These are phyloP conservation scores for Eudorina sp. DNA, from an alignment of 139 green algal genomes.

Conservation along the genomic window DNA sequence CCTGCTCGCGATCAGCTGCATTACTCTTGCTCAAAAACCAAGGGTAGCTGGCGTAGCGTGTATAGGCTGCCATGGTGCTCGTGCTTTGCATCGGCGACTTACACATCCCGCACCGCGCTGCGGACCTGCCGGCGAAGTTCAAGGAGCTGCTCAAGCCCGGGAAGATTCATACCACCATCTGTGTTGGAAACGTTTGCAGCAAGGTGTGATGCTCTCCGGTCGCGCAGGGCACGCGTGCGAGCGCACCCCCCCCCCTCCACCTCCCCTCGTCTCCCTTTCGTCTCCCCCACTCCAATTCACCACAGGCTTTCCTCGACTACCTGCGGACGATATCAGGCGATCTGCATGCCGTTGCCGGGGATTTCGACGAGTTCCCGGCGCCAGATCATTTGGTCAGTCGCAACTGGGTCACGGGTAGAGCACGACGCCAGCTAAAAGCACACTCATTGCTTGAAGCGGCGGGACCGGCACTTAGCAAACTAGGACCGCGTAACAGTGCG, in stretches of 20 bases:
- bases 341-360: conserved; percentile 85
- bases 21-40: not conserved
- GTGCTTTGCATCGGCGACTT: conserved; percentile 94
- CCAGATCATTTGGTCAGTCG: conserved; percentile 78
- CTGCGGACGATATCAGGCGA: conserved; percentile 86
- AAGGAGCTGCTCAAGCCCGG: conserved; percentile 93
- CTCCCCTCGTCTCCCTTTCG: too few relatives aligned
- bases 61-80: conserved; percentile 85
- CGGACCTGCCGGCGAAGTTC: conserved; percentile 93
- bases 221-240: too few relatives aligned
- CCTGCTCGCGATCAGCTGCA: not conserved
- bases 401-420: too few relatives aligned
- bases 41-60: not conserved
- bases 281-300: not conserved
- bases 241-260: too few relatives aligned
- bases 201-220: conserved; percentile 63
- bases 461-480: too few relatives aligned
- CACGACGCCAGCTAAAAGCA: too few relatives aligned
- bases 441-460: too few relatives aligned
- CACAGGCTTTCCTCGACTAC: conserved; percentile 90
- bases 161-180: conserved; percentile 94
- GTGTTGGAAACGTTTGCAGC: conserved; percentile 91
- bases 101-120: conserved; percentile 89
- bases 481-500: too few relatives aligned
- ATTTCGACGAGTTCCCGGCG: conserved; percentile 91